Conservation (phyloP, 2,329 filamentous ascomycete genomes). For the Eurotiales sp. region DNA sequence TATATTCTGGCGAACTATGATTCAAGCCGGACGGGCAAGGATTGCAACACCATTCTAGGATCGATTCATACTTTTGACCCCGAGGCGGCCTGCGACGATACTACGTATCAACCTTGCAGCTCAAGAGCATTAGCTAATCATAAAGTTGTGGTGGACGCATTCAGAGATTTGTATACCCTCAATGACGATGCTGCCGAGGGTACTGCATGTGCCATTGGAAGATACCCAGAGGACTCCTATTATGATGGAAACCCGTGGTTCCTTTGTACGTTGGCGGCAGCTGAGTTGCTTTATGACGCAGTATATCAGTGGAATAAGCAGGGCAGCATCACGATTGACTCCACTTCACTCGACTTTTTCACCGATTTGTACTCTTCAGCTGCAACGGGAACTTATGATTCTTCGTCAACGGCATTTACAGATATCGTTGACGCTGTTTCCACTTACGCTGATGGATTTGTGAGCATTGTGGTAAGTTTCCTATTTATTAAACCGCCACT, state of each 20-base stretch:
- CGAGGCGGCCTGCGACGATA: constrained; percentile 59
- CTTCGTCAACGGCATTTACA: constrained; percentile 52
- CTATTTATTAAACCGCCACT: no score
- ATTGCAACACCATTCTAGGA: constrained; percentile 66
- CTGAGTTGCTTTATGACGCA: constrained; percentile 75
- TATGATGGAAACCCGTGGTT: constrained; percentile 79
- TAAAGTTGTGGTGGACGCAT: constrained; percentile 70
- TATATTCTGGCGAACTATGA: constrained; percentile 69
- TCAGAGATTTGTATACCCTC: constrained; percentile 66
- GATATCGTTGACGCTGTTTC: constrained; percentile 58
- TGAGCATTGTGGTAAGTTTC: constrained; percentile 41
- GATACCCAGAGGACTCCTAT: constrained; percentile 70
- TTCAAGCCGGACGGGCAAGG: constrained; percentile 58
- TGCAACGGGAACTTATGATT: constrained; percentile 60
- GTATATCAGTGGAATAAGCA: constrained; percentile 65
- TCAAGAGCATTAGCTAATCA: constrained; percentile 65
- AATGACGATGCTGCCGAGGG: constrained; percentile 63
- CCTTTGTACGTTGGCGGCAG: constrained; percentile 69
- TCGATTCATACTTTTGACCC: constrained; percentile 69
- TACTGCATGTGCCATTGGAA: constrained; percentile 59
- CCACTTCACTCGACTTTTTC: constrained; percentile 68
- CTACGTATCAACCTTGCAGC: constrained; percentile 74
- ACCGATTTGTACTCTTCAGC: constrained; percentile 57
- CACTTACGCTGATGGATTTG: constrained; percentile 59
- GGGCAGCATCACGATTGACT: constrained; percentile 62